Conservation (phyloP, 2,329 filamentous ascomycete genomes). For the Gnomoniopsis sp. region DNA sequence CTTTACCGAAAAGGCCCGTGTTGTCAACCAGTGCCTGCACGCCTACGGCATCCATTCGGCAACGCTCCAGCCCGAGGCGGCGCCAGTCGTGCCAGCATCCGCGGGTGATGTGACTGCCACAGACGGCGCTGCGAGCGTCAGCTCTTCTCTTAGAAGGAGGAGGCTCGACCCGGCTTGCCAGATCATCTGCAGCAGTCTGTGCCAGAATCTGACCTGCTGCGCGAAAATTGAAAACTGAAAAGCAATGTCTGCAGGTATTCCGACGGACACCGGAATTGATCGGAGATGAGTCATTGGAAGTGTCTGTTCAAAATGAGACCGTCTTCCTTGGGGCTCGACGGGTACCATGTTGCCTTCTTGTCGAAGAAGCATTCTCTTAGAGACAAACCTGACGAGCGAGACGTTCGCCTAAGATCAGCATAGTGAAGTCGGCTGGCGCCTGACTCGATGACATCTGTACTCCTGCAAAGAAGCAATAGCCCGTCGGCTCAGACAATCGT, state of each 20-base stretch:
- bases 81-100: constrained; percentile 13
- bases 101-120: constrained; percentile 1
- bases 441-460: background rate
- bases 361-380: no score
- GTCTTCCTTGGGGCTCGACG: no score
- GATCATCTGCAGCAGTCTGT: constrained; percentile 48
- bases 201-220: constrained; percentile 52
- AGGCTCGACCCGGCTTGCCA: constrained; percentile 39
- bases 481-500: background rate
- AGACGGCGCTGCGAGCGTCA: background rate
- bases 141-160: constrained; percentile 22
- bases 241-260: background rate
- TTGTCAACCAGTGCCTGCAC: constrained; percentile 66
- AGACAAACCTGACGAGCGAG: no score
- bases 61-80: constrained; percentile 66
- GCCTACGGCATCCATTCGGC: constrained; percentile 70
- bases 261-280: no score
- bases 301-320: no score
- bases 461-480: background rate
- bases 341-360: no score
- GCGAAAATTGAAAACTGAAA: constrained; percentile 22
- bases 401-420: no score
- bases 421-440: no score
- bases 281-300: no score
- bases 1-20: constrained; percentile 60